phyloP scores from a whole-genome alignment of 1,139 yeast genomes.

The Lodderomyces orthopsilosis region DNA sequence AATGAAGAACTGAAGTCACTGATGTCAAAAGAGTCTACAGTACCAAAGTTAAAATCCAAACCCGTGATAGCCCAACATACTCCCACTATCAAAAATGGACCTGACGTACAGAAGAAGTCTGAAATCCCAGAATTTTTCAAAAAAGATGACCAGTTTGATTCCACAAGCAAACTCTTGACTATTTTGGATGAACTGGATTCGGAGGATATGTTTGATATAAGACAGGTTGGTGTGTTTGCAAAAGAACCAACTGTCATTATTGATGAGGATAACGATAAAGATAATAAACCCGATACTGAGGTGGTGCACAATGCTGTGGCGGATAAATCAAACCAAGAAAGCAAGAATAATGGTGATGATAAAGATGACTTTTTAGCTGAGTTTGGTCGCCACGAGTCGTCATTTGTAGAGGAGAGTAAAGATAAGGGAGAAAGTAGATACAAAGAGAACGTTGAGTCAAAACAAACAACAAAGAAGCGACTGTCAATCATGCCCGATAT shows the following conservation, averaged over 20 bases:
- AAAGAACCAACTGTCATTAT: neutral
- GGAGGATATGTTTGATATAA: conserved; percentile 2
- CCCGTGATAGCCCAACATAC: neutral
- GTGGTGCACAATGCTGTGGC: no score
- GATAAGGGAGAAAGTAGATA: neutral
- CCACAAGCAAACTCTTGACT: conserved; percentile 5
- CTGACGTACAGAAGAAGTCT: neutral
- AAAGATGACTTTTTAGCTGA: neutral
- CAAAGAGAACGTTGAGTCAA: neutral
- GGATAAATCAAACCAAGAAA: neutral
- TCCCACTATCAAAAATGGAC: neutral
- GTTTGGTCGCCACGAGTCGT: neutral
- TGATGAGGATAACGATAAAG: conserved; percentile 2
- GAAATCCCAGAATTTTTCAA: conserved; percentile 9
- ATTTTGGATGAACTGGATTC: conserved; percentile 11
- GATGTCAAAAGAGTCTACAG: neutral
- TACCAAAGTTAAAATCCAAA: neutral
- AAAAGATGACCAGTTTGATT: neutral
- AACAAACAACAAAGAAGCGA: neutral
- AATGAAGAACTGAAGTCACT: neutral
- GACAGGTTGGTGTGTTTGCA: conserved; percentile 1
- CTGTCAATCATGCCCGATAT: neutral
- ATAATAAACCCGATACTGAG: no score
- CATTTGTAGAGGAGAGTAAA: neutral
- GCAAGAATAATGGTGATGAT: neutral